A percentile compares a stretch with the other conserved stretches of the same genome.
Evolutionary conservation across 257 asterid species (phyloP).

Genomic region (Fraxinus pennsylvanica): DNA sequence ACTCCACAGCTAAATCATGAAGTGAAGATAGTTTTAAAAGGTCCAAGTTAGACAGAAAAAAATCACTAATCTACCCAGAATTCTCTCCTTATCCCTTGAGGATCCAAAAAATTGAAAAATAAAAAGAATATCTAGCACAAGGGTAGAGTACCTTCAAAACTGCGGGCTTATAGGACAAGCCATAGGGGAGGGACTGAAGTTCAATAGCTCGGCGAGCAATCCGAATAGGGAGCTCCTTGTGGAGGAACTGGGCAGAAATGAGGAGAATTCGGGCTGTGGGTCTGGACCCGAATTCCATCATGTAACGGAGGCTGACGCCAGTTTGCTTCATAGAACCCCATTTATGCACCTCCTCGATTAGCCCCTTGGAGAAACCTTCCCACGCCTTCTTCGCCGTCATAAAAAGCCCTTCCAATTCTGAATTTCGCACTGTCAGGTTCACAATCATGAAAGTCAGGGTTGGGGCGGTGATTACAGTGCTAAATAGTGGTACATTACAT

Average conservation of each 20-base stretch:
- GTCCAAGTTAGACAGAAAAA: background rate
- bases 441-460: background rate
- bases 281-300: slow-evolving; percentile 86
- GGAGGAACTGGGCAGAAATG: slow-evolving; percentile 80
- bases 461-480: background rate
- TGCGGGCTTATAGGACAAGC: slow-evolving; percentile 74
- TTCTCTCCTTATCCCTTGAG: background rate
- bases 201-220: slow-evolving; percentile 90
- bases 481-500: background rate
- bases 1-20: background rate
- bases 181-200: slow-evolving; percentile 78
- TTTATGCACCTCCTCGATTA: slow-evolving; percentile 64
- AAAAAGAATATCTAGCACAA: background rate
- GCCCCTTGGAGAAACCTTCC: slow-evolving; percentile 49
- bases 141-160: slow-evolving; percentile 60
- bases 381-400: slow-evolving; percentile 81
- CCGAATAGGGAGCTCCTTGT: slow-evolving; percentile 81
- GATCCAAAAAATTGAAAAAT: background rate
- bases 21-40: background rate
- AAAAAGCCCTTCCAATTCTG: background rate
- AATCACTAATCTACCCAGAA: background rate
- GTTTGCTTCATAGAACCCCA: slow-evolving; percentile 84
- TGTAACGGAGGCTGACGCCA: slow-evolving; percentile 84
- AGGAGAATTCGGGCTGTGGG: slow-evolving; percentile 70
- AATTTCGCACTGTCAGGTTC: background rate